phyloP scores from a whole-genome alignment of 768 basidiomycete species.

The Agrocybe pediades region DNA sequence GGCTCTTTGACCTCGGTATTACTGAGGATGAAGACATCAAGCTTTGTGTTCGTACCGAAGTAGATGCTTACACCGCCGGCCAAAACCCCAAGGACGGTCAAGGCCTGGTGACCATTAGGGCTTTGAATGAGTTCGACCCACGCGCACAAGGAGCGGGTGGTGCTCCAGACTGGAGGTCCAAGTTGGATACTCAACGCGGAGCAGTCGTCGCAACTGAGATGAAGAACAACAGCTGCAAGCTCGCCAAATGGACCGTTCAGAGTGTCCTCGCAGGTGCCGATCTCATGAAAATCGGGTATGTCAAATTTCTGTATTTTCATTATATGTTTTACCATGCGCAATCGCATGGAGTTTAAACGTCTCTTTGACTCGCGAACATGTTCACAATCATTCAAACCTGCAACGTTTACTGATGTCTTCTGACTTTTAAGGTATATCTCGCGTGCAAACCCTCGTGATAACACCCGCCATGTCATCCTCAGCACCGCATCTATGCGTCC shows the following conservation, averaged over 20 bases:
- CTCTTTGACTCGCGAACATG: not conserved
- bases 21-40: conserved; percentile 90
- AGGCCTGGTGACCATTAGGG: conserved; percentile 87
- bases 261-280: conserved; percentile 95
- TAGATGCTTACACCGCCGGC: conserved; percentile 80
- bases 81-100: conserved; percentile 69
- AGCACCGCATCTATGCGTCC: conserved; percentile 96
- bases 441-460: conserved; percentile 90
- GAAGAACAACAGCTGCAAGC: conserved; percentile 99
- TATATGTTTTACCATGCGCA: too few species aligned
- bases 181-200: conserved; percentile 93
- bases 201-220: conserved; percentile 99
- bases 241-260: conserved; percentile 97
- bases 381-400: conserved; percentile 2
- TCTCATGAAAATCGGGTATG: conserved; percentile 93
- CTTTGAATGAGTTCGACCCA: conserved; percentile 96
- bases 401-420: conserved; percentile 17
- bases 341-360: too few species aligned
- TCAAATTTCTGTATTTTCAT: conserved; percentile 8
- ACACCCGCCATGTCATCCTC: conserved; percentile 93
- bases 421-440: conserved; percentile 78
- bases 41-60: conserved; percentile 93
- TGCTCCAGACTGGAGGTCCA: conserved; percentile 98
- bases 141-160: conserved; percentile 89
- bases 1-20: conserved; percentile 90